Percentiles rank a stretch among this genome's conserved stretches.
These are phyloP conservation scores for Saxispiralis lemnorum DNA, from an alignment of 495 filamentous ascomycete species.

Conservation along the genomic window DNA sequence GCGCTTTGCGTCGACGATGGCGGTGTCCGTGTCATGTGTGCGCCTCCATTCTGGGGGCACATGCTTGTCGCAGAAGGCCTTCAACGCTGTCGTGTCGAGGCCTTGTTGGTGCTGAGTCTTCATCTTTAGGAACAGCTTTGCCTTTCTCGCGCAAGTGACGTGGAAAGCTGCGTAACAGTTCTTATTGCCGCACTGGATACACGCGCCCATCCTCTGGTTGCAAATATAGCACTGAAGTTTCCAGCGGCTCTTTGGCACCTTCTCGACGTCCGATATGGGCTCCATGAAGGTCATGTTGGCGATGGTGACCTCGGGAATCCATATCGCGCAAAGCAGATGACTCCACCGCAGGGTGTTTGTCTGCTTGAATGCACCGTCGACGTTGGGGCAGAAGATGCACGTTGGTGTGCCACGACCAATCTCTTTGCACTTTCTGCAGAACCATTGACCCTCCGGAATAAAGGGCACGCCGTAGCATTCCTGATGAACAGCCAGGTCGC, in stretches of 20 bases:
- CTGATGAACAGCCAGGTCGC: slow-evolving; percentile 93
- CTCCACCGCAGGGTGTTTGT: slow-evolving; percentile 90
- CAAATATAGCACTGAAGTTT: slow-evolving; percentile 91
- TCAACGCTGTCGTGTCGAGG: slow-evolving; percentile 73
- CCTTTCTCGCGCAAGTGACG: slow-evolving; percentile 82
- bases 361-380: slow-evolving; percentile 94
- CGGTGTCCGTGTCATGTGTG: slow-evolving; percentile 60
- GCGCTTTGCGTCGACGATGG: slow-evolving; percentile 48
- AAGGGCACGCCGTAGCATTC: slow-evolving; percentile 98
- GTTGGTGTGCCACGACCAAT: slow-evolving; percentile 82
- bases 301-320: slow-evolving; percentile 91
- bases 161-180: slow-evolving; percentile 96
- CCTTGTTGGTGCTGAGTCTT: slow-evolving; percentile 70
- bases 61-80: slow-evolving; percentile 93
- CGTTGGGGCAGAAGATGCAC: slow-evolving; percentile 96
- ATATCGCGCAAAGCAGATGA: slow-evolving; percentile 89
- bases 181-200: slow-evolving; percentile 96
- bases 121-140: slow-evolving; percentile 86
- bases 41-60: slow-evolving; percentile 75
- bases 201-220: slow-evolving; percentile 90
- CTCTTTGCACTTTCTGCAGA: slow-evolving; percentile 90
- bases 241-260: slow-evolving; percentile 86
- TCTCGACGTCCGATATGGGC: slow-evolving; percentile 91
- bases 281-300: slow-evolving; percentile 98
- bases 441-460: slow-evolving; percentile 96